Conservation (phyloP, 2,329 filamentous ascomycete species). For the Colletotrichum godetiae region DNA sequence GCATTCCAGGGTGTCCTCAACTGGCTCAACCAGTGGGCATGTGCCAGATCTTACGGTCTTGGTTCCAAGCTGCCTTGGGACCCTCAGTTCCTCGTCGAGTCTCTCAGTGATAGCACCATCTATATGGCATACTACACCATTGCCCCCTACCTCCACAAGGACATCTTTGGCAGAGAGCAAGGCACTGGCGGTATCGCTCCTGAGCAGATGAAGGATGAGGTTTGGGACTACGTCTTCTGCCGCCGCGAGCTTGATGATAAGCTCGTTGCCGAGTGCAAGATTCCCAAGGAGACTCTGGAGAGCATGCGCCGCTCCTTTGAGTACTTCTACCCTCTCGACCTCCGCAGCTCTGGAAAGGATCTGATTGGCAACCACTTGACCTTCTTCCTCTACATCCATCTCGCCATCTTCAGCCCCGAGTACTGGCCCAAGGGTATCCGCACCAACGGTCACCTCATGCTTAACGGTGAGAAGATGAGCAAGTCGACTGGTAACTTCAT, state of each 20-base stretch:
- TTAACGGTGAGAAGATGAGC: slow-evolving; percentile 99
- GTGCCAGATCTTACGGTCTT: slow-evolving; percentile 89
- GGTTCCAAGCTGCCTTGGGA: slow-evolving; percentile 98
- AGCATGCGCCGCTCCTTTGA: slow-evolving; percentile 91
- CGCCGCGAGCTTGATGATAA: slow-evolving; percentile 77
- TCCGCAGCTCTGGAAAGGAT: slow-evolving; percentile 91
- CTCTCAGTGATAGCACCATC: slow-evolving; percentile 89
- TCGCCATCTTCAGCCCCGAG: slow-evolving; percentile 86
- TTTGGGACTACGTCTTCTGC: slow-evolving; percentile 96
- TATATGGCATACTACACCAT: slow-evolving; percentile 88
- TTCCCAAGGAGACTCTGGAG: slow-evolving; percentile 78
- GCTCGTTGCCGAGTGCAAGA: slow-evolving; percentile 73
- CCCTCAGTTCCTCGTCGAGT: slow-evolving; percentile 88
- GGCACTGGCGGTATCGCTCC: slow-evolving; percentile 77
- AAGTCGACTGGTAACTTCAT: slow-evolving; percentile 99
- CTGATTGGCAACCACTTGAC: slow-evolving; percentile 94
- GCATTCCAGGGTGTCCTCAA: slow-evolving; percentile 86
- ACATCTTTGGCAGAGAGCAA: slow-evolving; percentile 83
- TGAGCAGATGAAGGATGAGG: slow-evolving; percentile 92
- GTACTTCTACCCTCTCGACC: slow-evolving; percentile 96
- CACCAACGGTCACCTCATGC: slow-evolving; percentile 90
- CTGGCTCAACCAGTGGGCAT: slow-evolving; percentile 98
- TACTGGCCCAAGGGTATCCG: slow-evolving; percentile 91
- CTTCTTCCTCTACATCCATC: slow-evolving; percentile 87
- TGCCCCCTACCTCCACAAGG: slow-evolving; percentile 77